A percentile compares a stretch with the other conserved stretches of the same genome.
Conservation (phyloP, 2,329 filamentous ascomycete genomes). For the Aspergillus uvarum region DNA sequence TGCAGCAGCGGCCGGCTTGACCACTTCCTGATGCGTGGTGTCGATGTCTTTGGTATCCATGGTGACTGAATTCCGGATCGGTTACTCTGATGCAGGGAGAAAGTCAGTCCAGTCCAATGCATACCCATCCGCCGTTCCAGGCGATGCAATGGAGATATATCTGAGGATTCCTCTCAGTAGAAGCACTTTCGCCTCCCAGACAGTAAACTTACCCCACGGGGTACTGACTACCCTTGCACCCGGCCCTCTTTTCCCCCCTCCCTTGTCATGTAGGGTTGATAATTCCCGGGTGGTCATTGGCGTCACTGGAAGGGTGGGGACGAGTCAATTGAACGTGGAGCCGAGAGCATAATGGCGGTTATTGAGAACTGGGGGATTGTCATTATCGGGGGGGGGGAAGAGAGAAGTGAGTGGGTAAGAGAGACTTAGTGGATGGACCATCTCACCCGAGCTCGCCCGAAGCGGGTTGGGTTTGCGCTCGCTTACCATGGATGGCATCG, state of each 20-base stretch:
- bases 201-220: background rate
- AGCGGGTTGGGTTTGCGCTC: background rate
- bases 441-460: conserved; percentile 7
- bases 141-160: background rate
- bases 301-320: background rate
- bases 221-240: background rate
- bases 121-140: too few species aligned
- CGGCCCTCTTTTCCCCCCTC: background rate
- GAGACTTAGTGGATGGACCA: background rate
- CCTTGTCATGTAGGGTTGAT: background rate
- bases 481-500: background rate
- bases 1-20: background rate
- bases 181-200: background rate
- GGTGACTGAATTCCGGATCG: background rate
- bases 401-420: background rate
- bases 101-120: background rate
- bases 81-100: background rate
- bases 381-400: background rate
- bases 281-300: background rate
- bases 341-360: background rate
- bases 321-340: background rate
- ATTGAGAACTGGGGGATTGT: background rate
- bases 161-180: background rate
- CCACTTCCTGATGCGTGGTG: background rate
- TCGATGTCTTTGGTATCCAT: conserved; percentile 4